Evolutionary conservation across 2,329 filamentous ascomycete species (phyloP).

Genomic region (Cryphonectria japonica): DNA sequence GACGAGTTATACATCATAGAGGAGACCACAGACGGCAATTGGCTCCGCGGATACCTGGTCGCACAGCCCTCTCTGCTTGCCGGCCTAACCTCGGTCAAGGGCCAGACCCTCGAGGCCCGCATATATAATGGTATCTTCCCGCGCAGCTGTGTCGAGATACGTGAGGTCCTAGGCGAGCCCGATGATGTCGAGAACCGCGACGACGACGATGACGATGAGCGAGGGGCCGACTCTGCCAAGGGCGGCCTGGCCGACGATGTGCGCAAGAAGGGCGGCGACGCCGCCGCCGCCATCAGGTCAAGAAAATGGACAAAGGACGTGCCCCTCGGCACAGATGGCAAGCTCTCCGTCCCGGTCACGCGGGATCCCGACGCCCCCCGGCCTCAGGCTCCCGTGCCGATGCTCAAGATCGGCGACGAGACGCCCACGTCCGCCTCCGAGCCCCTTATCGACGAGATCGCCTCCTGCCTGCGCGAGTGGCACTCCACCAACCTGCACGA

Average conservation of each 20-base stretch:
- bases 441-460: constrained; percentile 95
- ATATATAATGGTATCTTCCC: constrained; percentile 99
- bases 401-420: constrained; percentile 97
- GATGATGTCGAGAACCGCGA: constrained; percentile 57
- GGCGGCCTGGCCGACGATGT: constrained; percentile 50
- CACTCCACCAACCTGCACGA: constrained; percentile 97
- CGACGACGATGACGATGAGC: constrained; percentile 37
- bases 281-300: constrained; percentile 30
- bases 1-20: constrained; percentile 99
- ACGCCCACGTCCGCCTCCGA: constrained; percentile 87
- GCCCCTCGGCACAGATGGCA: constrained; percentile 46
- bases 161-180: constrained; percentile 83
- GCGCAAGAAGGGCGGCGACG: constrained; percentile 40
- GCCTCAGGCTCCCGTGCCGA: constrained; percentile 89
- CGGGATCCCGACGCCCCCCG: constrained; percentile 72
- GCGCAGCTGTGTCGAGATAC: constrained; percentile 89
- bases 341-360: constrained; percentile 52
- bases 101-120: constrained; percentile 90
- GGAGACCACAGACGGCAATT: constrained; percentile 87
- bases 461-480: constrained; percentile 96
- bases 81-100: constrained; percentile 86
- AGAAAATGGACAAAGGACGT: constrained; percentile 38
- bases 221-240: constrained; percentile 57
- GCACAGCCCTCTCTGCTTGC: constrained; percentile 91
- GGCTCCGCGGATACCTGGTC: constrained; percentile 94